These are phyloP conservation scores for Cladosporium sp. DNA, from an alignment of 2,329 filamentous ascomycete species.

Conservation along the genomic window DNA sequence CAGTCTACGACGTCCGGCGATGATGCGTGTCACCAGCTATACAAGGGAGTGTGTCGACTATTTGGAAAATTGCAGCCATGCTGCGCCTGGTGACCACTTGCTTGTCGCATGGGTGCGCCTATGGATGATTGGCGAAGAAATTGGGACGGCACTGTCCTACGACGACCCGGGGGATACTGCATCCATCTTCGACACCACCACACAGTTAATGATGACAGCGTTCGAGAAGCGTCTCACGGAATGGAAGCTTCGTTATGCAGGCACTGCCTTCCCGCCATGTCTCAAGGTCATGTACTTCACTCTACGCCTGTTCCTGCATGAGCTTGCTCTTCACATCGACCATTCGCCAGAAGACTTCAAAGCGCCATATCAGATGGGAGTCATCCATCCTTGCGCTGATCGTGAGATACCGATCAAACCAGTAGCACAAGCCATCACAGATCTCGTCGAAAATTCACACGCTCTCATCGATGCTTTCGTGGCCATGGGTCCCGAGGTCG, in stretches of 20 bases:
- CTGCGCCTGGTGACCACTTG: conserved; percentile 53
- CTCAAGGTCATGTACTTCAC: conserved; percentile 62
- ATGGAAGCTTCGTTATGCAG: conserved; percentile 53
- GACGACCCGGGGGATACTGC: conserved; percentile 56
- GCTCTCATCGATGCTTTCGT: conserved; percentile 63
- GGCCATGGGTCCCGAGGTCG: conserved; percentile 53
- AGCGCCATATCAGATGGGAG: conserved; percentile 44
- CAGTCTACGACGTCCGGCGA: conserved; percentile 57
- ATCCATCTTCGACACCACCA: conserved; percentile 58
- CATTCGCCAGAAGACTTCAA: conserved; percentile 52
- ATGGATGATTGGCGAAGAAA: conserved; percentile 63
- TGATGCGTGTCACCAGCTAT: conserved; percentile 58
- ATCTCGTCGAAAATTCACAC: conserved; percentile 64
- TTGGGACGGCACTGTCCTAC: conserved; percentile 61
- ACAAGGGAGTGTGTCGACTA: conserved; percentile 58
- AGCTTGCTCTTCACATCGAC: conserved; percentile 66
- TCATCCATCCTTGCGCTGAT: conserved; percentile 40
- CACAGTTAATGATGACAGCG: conserved; percentile 59
- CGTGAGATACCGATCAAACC: conserved; percentile 44
- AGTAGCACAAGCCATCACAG: conserved; percentile 63
- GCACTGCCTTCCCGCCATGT: conserved; percentile 36
- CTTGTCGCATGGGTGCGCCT: conserved; percentile 58
- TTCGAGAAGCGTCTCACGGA: conserved; percentile 63
- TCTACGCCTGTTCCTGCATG: conserved; percentile 69
- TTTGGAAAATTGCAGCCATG: conserved; percentile 52